Conservation (phyloP, 805 yeast species). For the Candida multigemmis region DNA sequence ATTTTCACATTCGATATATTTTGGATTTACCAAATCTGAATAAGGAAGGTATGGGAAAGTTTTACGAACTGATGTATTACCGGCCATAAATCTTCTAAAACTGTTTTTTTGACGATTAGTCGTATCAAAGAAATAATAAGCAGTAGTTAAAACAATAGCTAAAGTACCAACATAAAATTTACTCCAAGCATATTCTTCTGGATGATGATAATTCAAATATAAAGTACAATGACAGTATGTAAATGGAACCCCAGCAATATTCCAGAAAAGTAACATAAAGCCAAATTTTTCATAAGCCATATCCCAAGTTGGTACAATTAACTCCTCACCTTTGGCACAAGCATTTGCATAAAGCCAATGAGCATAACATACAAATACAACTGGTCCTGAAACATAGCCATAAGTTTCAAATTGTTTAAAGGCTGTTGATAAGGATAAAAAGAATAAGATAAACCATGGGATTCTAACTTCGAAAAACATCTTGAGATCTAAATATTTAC, state of each 20-base stretch:
- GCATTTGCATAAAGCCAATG: slow-evolving; percentile 96
- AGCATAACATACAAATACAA: slow-evolving; percentile 63
- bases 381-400: slow-evolving; percentile 75
- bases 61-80: slow-evolving; percentile 68
- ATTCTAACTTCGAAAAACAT: slow-evolving; percentile 96
- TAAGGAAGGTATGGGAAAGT: slow-evolving; percentile 91
- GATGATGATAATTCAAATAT: slow-evolving; percentile 75
- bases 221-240: slow-evolving; percentile 93
- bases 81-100: slow-evolving; percentile 77
- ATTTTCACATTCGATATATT: slow-evolving; percentile 71
- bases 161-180: slow-evolving; percentile 47
- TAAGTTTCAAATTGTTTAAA: slow-evolving; percentile 73
- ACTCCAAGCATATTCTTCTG: slow-evolving; percentile 74
- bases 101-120: slow-evolving; percentile 92
- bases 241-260: slow-evolving; percentile 97
- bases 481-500: slow-evolving; percentile 77
- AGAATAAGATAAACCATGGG: slow-evolving; percentile 90
- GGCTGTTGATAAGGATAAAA: slow-evolving; percentile 65
- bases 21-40: slow-evolving; percentile 75
- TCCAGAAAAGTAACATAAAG: slow-evolving; percentile 98
- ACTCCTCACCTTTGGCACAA: slow-evolving; percentile 95
- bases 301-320: slow-evolving; percentile 98
- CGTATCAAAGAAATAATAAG: slow-evolving; percentile 92
- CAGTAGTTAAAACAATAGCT: slow-evolving; percentile 47
- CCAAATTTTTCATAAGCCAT: slow-evolving; percentile 99